These are phyloP conservation scores for Noccaea bulbosa DNA, from an alignment of 345 rosid species.

Conservation along the genomic window DNA sequence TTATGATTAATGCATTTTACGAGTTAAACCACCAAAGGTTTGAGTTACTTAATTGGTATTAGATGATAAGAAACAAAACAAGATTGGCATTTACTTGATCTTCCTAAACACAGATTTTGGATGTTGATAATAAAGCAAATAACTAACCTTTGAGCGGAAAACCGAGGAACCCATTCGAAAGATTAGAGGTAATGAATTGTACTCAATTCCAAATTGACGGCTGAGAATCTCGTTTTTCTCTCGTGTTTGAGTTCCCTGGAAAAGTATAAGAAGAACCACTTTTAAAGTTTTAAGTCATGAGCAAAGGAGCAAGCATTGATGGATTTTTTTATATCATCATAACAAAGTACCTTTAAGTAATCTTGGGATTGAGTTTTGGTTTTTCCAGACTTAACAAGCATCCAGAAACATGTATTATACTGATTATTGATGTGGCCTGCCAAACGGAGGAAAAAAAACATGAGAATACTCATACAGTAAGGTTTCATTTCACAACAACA, in stretches of 20 bases:
- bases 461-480: not conserved
- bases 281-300: not conserved
- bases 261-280: constrained; percentile 21
- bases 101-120: not conserved
- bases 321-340: not conserved
- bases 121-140: not conserved
- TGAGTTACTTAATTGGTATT: not conserved
- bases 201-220: constrained; percentile 66
- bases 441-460: constrained; percentile 25
- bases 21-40: not conserved
- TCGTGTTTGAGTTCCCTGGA: constrained; percentile 80
- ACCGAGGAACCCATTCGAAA: constrained; percentile 80
- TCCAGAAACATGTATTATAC: constrained; percentile 96
- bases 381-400: constrained; percentile 83
- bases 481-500: not conserved
- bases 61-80: constrained; percentile 3
- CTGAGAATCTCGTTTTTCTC: constrained; percentile 77
- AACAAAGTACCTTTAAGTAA: constrained; percentile 61
- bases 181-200: constrained; percentile 59
- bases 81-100: not conserved
- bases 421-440: constrained; percentile 95
- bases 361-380: constrained; percentile 76
- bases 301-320: constrained; percentile 13
- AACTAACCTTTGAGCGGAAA: constrained; percentile 51
- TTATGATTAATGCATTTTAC: not conserved